These are phyloP conservation scores for Nicotiana sylvestris DNA, from an alignment of 257 asterid genomes.

Conservation along the genomic window DNA sequence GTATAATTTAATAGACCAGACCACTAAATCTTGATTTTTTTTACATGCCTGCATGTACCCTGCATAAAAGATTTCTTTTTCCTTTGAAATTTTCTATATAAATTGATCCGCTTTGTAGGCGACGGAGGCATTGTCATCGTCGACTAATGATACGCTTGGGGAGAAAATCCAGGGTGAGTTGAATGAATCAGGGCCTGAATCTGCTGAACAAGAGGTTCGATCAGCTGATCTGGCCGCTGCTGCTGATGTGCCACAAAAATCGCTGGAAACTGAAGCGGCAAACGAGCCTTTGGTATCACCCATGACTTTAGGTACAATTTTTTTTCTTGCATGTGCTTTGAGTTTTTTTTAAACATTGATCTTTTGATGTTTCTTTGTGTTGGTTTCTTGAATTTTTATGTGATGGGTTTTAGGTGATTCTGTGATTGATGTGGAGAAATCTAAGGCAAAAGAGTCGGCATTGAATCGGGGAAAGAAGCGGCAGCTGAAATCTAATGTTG, in stretches of 20 bases:
- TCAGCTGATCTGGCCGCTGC: constrained; percentile 54
- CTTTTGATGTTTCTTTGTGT: background rate
- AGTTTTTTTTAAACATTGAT: constrained; percentile 12
- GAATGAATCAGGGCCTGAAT: constrained; percentile 39
- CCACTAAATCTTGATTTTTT: background rate
- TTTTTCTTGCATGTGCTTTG: constrained; percentile 24
- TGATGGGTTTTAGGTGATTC: constrained; percentile 38
- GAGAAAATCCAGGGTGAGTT: constrained; percentile 29
- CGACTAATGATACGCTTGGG: constrained; percentile 46
- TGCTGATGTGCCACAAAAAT: constrained; percentile 30
- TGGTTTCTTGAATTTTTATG: constrained; percentile 6
- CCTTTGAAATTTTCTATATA: background rate
- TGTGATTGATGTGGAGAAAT: constrained; percentile 34
- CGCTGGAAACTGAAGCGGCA: constrained; percentile 34
- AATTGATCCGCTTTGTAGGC: constrained; percentile 43
- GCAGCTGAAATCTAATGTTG: constrained; percentile 41
- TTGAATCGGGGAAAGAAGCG: constrained; percentile 42
- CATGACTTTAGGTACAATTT: constrained; percentile 19
- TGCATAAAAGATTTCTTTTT: background rate
- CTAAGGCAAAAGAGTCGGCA: constrained; percentile 29
- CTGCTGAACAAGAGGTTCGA: constrained; percentile 44
- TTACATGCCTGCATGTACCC: too few species aligned
- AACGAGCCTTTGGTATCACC: constrained; percentile 35
- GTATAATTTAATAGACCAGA: background rate
- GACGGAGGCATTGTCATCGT: constrained; percentile 63